Evolutionary conservation across 805 yeast genomes (phyloP), one percentile per base, ranked within the genome.

Genomic region (Wickerhamomyces bisporus): DNA sequence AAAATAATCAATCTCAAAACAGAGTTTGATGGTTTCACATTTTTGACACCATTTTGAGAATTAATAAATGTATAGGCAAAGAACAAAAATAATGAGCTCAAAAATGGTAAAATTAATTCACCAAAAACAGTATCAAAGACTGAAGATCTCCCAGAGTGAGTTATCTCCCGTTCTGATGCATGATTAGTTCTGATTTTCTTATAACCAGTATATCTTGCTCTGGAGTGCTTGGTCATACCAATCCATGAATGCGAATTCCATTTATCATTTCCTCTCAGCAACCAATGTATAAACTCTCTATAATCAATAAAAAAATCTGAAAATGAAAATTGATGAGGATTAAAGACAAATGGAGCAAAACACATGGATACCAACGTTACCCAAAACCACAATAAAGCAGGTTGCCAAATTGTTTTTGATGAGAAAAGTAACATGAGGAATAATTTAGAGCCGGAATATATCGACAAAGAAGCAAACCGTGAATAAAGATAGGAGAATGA

Each of bases 161-260:
- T 77, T 37, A 78, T 74, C 43, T 58, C 62, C 19, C 73, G 69
- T 63, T 82, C 93, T 39, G 87, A 76, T 24, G 62, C 63, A 49
- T 81, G 88, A 17, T 79, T 79, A 35, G 81, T 73, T 43, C 74
- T 61, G 62, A 77, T 78, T 41, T 85, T 71, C 70, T 88, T 89
- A 72, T 77, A 88, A 42, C 99, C 98, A 23, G 98, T 91, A 50
- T 86, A 77, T 53, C 88, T 78, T 9, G 96, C 86, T 62, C 99
- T 77, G 4, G 88, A 74, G 44, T 75, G 68, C 52, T 94, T 80
- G 1, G 78, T 79, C 53, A 70, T 81, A 3, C 77, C 79, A 38
- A 81, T 73, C 98, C 98, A 89, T 1, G 96, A 86, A 52, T 80
- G 76, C 36, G 63, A 60, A 48, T 77, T 80, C 70, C 75, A 75